Evolutionary conservation across 2,329 filamentous ascomycete genomes (phyloP), one percentile per base, ranked within the genome.

Genomic region (Chaetothyriales sp.): DNA sequence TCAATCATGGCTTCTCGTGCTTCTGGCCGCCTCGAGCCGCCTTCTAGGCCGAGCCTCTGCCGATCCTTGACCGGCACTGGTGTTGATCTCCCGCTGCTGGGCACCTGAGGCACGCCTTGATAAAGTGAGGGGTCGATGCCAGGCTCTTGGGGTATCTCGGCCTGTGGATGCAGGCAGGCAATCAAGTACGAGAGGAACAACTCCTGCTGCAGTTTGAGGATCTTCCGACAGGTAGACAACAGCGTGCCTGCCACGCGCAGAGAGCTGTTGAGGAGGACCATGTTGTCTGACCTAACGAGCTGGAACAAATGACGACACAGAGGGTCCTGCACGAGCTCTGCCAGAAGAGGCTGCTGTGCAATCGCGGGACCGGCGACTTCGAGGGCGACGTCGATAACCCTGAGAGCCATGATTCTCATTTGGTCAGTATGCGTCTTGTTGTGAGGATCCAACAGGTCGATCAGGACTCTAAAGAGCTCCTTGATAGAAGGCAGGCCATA

Each of bases 1-100:
- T 98, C 92, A 4, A 98, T 88, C 92, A 98, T 98, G 29, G 92
- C 89, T 72, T 98, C 92, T 60, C 92, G 80, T 28, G 92, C 89
- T 68, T 98, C 94, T 2, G 92, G 92, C 65, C 94, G 95, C 56
- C 92, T 79, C 37, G 86, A 81, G 7, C 90, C 89, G 1, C 92
- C 90, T 68, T 97, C 92, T 64, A 98, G 74, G 0, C 92, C 92
- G 37, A 97, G 77, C 65, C 88, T 92, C 66, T 94, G 89, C 50
- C 92, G 81, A 63, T 98, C 92, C 64, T 89, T 89, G 50, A 95
- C 83, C 5, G 87, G 85, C 1, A 97, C 87, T 28, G 92, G 92
- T 1, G 92, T 95, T 37, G 86, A 82, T 50, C 89, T 80, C 6
- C 92, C 90, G 63, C 89, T 95, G 55, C 73, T 77, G 4, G 77